These are phyloP conservation scores for Pythium angustatum DNA, from an alignment of 352 stramenopile genomes.

Conservation along the genomic window DNA sequence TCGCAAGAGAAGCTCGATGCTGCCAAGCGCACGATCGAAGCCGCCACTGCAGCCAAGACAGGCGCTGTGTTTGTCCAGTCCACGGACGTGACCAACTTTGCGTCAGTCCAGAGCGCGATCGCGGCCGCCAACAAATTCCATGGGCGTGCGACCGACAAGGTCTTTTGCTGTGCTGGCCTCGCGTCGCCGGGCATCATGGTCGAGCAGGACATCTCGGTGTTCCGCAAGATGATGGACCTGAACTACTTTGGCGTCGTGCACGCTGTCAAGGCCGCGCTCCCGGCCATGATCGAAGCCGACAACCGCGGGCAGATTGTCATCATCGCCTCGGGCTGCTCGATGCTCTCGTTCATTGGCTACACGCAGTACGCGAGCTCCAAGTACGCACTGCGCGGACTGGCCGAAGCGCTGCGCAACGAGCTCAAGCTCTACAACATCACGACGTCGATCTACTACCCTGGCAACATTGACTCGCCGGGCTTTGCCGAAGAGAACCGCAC, in stretches of 20 bases:
- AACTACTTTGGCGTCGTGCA: constrained; percentile 88
- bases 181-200: constrained; percentile 72
- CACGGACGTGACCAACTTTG: constrained; percentile 69
- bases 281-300: constrained; percentile 63
- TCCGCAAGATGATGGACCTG: constrained; percentile 82
- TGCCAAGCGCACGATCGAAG: constrained; percentile 64
- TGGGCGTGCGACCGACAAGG: constrained; percentile 60
- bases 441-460: constrained; percentile 79
- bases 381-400: constrained; percentile 79
- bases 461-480: constrained; percentile 82
- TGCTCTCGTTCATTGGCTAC: constrained; percentile 85
- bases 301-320: constrained; percentile 71
- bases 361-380: constrained; percentile 79
- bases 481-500: constrained; percentile 75
- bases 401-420: constrained; percentile 79
- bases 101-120: constrained; percentile 61
- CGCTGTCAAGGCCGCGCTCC: constrained; percentile 78
- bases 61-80: constrained; percentile 64
- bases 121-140: constrained; percentile 70
- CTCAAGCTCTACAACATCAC: constrained; percentile 68
- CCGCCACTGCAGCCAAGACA: constrained; percentile 22
- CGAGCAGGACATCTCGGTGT: constrained; percentile 67
- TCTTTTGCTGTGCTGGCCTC: constrained; percentile 70
- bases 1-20: constrained; percentile 56
- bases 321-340: constrained; percentile 63